Evolutionary conservation across 2,329 filamentous ascomycete genomes (phyloP).

Genomic region (Scedosporium aurantiacum): DNA sequence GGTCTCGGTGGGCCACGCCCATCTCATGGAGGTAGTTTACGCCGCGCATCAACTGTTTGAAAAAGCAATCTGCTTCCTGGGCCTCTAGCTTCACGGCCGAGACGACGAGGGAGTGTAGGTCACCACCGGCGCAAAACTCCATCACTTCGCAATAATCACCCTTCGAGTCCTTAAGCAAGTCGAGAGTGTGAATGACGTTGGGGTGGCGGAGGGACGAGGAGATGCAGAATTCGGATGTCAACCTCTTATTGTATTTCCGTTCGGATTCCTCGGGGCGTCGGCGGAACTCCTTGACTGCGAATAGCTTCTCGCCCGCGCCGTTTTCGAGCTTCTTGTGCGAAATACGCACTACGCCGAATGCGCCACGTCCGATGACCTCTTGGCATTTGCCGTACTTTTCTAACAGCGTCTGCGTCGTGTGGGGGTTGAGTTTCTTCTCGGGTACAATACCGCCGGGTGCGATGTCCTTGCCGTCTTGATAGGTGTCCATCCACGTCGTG

Average conservation of each 20-base stretch:
- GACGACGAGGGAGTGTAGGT: conserved; percentile 87
- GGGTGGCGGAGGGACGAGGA: conserved; percentile 93
- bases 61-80: conserved; percentile 90
- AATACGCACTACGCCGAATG: conserved; percentile 94
- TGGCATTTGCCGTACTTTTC: conserved; percentile 99
- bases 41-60: conserved; percentile 98
- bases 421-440: conserved; percentile 68
- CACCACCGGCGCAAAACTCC: conserved; percentile 96
- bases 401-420: conserved; percentile 62
- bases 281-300: conserved; percentile 96
- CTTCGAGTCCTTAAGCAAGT: conserved; percentile 89
- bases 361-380: conserved; percentile 88
- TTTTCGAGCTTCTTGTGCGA: conserved; percentile 89
- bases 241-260: conserved; percentile 94
- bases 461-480: conserved; percentile 47
- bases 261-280: conserved; percentile 86
- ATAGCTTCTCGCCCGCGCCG: conserved; percentile 77
- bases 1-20: conserved; percentile 92
- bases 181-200: conserved; percentile 95
- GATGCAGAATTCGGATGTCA: conserved; percentile 97
- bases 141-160: conserved; percentile 98
- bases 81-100: conserved; percentile 87
- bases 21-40: conserved; percentile 99
- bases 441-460: conserved; percentile 56
- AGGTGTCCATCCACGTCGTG: conserved; percentile 82